Conservation (phyloP, 108 stramenopile genomes). For the Pseudonitzschia multistriata region DNA sequence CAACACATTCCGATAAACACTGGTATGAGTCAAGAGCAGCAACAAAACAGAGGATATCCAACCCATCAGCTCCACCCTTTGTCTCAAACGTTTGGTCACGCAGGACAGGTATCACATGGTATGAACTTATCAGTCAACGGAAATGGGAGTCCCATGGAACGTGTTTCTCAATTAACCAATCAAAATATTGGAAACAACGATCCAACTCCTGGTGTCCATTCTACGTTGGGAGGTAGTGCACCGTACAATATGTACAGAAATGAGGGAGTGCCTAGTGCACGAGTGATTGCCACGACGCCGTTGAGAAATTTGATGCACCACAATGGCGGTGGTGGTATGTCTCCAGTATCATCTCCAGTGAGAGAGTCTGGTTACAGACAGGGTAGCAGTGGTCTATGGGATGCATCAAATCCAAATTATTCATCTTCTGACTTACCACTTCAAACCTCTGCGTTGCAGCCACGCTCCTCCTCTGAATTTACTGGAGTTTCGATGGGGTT, state of each 20-base stretch:
- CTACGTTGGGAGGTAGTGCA: neutral
- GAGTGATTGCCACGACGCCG: slow-evolving; percentile 10
- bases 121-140: neutral
- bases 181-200: neutral
- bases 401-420: slow-evolving; percentile 3
- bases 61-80: neutral
- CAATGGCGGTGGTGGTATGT: neutral
- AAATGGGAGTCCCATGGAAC: slow-evolving; percentile 3
- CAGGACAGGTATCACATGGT: neutral
- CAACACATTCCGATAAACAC: slow-evolving; percentile 7
- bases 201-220: neutral
- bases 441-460: slow-evolving; percentile 11
- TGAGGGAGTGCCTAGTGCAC: slow-evolving; percentile 3
- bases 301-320: slow-evolving; percentile 16
- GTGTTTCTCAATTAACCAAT: neutral
- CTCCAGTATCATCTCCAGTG: slow-evolving; percentile 11
- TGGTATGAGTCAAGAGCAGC: slow-evolving; percentile 5
- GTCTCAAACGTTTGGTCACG: slow-evolving; percentile 3
- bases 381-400: slow-evolving; percentile 8
- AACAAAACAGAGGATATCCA: neutral
- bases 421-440: slow-evolving; percentile 1
- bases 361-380: neutral
- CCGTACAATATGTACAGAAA: neutral
- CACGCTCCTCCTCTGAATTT: slow-evolving; percentile 4
- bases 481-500: slow-evolving; percentile 10